These are phyloP conservation scores for Rubia yunnanensis DNA, from an alignment of 257 asterid genomes.

Conservation along the genomic window DNA sequence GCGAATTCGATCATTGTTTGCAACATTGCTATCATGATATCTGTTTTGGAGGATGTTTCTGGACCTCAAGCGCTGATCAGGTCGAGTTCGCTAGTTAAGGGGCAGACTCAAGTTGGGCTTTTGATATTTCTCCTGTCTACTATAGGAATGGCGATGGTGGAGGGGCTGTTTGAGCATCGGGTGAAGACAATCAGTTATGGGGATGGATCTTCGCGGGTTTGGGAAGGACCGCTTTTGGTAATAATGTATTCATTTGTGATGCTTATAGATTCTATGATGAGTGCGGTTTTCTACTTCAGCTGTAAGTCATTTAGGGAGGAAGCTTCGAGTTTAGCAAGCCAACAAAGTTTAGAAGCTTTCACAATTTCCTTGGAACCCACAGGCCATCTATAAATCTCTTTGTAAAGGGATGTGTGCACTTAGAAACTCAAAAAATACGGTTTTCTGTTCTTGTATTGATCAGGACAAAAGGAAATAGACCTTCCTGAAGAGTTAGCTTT, in stretches of 20 bases:
- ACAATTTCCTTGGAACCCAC: conserved; percentile 32
- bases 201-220: conserved; percentile 79
- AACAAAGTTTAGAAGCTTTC: conserved; percentile 53
- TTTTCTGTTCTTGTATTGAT: neutral
- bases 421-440: conserved; percentile 11
- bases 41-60: conserved; percentile 77
- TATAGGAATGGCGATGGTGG: conserved; percentile 75
- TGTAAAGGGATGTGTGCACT: neutral
- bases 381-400: conserved; percentile 27
- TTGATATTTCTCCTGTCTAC: conserved; percentile 85
- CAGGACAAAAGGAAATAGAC: neutral
- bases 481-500: neutral
- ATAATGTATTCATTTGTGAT: conserved; percentile 70
- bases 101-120: conserved; percentile 88
- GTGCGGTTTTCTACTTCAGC: conserved; percentile 83
- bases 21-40: conserved; percentile 71
- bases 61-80: conserved; percentile 75
- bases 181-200: conserved; percentile 88
- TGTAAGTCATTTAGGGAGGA: conserved; percentile 78
- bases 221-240: conserved; percentile 97
- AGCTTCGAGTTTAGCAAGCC: conserved; percentile 42
- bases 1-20: conserved; percentile 73
- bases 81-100: conserved; percentile 69
- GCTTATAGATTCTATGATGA: conserved; percentile 86
- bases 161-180: conserved; percentile 88